Evolutionary conservation across 805 yeast genomes (phyloP).

Genomic region (Metschnikowia picachoensis): DNA sequence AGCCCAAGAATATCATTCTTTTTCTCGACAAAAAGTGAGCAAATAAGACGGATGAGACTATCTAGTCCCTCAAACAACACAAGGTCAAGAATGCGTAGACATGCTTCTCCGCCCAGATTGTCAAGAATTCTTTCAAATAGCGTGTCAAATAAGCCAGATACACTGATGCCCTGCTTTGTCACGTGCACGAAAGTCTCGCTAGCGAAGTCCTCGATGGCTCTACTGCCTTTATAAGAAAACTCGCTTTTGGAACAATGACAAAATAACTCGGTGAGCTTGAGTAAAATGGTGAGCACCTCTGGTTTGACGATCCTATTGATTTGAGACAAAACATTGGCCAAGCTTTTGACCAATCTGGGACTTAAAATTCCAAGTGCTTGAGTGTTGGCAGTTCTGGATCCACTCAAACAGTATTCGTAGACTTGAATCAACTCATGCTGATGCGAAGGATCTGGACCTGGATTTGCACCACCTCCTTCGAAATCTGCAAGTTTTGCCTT

Average conservation of each 20-base stretch:
- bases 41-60: slow-evolving; percentile 27
- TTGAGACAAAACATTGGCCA: slow-evolving; percentile 13
- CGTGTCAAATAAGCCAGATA: slow-evolving; percentile 20
- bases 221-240: slow-evolving; percentile 30
- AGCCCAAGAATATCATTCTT: slow-evolving; percentile 16
- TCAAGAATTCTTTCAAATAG: slow-evolving; percentile 3
- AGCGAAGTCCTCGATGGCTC: slow-evolving; percentile 35
- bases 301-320: slow-evolving; percentile 22
- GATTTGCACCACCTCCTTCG: neutral
- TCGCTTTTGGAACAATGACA: slow-evolving; percentile 21
- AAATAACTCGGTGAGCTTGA: slow-evolving; percentile 22
- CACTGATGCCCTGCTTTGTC: slow-evolving; percentile 33
- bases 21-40: slow-evolving; percentile 21
- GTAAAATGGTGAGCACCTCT: slow-evolving; percentile 31
- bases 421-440: slow-evolving; percentile 26
- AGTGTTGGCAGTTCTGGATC: neutral
- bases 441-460: neutral
- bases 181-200: slow-evolving; percentile 29
- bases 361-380: neutral
- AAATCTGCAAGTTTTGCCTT: slow-evolving; percentile 19
- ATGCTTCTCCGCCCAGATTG: neutral
- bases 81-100: slow-evolving; percentile 28
- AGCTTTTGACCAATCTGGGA: neutral
- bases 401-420: slow-evolving; percentile 28
- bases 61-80: slow-evolving; percentile 40